These are phyloP conservation scores for Colletotrichum abscissum DNA, from an alignment of 2,329 filamentous ascomycete species.

Conservation along the genomic window DNA sequence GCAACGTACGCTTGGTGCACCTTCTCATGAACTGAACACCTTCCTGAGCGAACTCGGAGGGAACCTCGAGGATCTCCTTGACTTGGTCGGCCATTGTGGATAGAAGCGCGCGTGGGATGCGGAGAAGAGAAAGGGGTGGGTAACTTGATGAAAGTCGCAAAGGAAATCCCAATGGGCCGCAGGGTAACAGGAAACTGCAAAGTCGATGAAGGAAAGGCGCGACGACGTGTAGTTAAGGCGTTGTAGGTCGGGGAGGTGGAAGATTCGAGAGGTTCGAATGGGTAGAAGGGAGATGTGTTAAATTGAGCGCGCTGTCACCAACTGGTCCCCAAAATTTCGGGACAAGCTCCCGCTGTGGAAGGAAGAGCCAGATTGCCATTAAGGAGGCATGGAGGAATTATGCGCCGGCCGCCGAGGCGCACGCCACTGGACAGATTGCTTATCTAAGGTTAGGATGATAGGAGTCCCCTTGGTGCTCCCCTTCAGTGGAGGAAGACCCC, in stretches of 20 bases:
- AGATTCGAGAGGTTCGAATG: slow-evolving; percentile 33
- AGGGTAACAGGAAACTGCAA: not conserved
- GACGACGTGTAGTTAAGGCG: slow-evolving; percentile 31
- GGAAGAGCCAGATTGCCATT: slow-evolving; percentile 38
- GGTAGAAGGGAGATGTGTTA: slow-evolving; percentile 36
- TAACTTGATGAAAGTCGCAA: slow-evolving; percentile 13
- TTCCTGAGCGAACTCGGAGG: slow-evolving; percentile 72
- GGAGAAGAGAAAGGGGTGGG: slow-evolving; percentile 5
- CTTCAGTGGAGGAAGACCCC: slow-evolving; percentile 21
- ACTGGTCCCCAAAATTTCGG: slow-evolving; percentile 32
- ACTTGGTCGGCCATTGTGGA: slow-evolving; percentile 72
- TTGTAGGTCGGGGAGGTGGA: slow-evolving; percentile 30
- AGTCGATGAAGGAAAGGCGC: slow-evolving; percentile 21
- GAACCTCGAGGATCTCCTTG: slow-evolving; percentile 77
- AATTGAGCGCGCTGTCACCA: slow-evolving; percentile 33
- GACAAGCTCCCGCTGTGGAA: slow-evolving; percentile 28
- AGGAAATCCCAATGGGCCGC: slow-evolving; percentile 26
- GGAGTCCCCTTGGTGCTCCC: not conserved
- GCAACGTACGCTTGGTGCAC: slow-evolving; percentile 69
- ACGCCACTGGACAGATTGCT: slow-evolving; percentile 8
- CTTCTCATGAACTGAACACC: slow-evolving; percentile 71
- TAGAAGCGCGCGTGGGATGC: slow-evolving; percentile 29
- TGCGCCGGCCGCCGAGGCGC: slow-evolving; percentile 28
- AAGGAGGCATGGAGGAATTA: slow-evolving; percentile 34
- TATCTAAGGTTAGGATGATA: slow-evolving; percentile 22